Base-by-base conservation (phyloP, 768 basidiomycete species). In the Psilocybe tampanensis region DNA sequence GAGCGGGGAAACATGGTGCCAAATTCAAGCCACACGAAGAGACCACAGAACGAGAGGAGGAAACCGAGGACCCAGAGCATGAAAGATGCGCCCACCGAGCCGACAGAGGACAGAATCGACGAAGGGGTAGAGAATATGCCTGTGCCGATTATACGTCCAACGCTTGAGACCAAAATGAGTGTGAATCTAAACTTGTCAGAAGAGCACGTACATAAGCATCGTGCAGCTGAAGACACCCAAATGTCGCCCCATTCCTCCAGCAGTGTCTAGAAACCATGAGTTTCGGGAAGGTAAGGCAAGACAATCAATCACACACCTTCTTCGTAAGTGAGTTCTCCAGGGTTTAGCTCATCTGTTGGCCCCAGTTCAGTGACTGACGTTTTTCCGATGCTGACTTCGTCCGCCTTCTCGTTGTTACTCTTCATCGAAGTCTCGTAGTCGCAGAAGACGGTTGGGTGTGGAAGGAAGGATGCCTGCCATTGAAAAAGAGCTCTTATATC, bases 121-220 rank as follows among this genome's bases (percentile, higher is more conserved):
- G 83, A 84, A 0, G 85, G 85, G 0, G 84, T 85, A 1, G 83
- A 83, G 70, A 86, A 86, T 57, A 86, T 86, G n/a, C 84, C 85
- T 0, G 84, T 86, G 0, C 85, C 84, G 60, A 85, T 84, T 55
- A 86, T 83, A 22, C 77, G 75, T 0, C 84, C 84, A 23, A 84
- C 77, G 33, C 79, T 76, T 52, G 22, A 22, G 2, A 39, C 11
- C 53, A 29, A 29, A 22, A 44, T 44, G 15, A 57, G 22, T 21
- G 9, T 21, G 36, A 17, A 39, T 11, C n/a, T 5, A 22, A 29
- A 45, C 2, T 24, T 1, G 13, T 42, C 29, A 12, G 11, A 36
- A 33, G 8, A 4, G 19, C 15, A 62, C 75, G 22, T 59, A 77
- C 78, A 83, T 84, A 18, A 84, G 71, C 60, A 85, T 75, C 0